Evolutionary conservation across 2,329 filamentous ascomycete genomes (phyloP), one percentile per base, ranked within the genome.

Genomic region (Dothideomycetes sp.): DNA sequence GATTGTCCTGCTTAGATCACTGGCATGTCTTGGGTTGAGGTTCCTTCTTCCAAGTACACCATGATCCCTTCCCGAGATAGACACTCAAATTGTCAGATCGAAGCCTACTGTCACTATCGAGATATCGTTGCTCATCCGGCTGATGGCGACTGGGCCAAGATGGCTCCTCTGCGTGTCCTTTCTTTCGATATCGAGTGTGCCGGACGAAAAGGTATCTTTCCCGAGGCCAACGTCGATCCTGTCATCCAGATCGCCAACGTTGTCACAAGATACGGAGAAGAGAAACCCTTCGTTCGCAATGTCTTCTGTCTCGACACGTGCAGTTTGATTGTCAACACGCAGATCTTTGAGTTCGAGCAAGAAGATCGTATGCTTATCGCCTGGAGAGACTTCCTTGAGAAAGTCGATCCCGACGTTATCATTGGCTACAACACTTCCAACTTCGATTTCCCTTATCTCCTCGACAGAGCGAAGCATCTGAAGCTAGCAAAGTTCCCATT

Each of bases 171-270:
- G 3, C 80, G 91, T 46, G 82, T 94, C 33, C 65, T 98, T 32
- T 96, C 91, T 4, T 96, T 98, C 56, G 91, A 98, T 75, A 98
- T 98, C 52, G 91, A 98, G 63, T 98, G 91, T 62, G 91, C 91
- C 52, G 91, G 91, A 37, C 83, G 93, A 52, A 96, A 98, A 64
- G 91, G 91, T 49, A 83, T 98, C 56, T 98, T 98, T 55, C 91
- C 93, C 0, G 91, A 98, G 61, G 80, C 93, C 8, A 79, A 89
- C 46, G 67, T 85, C 15, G 91, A 98, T 54, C 87, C 89, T 0
- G 88, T 98, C 49, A 98, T 98, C 50, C 91, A 98, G 60, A 98
- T 98, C 49, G 91, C 91, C 44, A 96, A 95, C 54, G 78, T 96
- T 5, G 89, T 98, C 13, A 96, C 88, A 22, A 74, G 80, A 55